A percentile compares a stretch with the other conserved stretches of the same genome.
These are phyloP conservation scores for Rosa chinensis DNA, from an alignment of 306 rosid species.

Conservation along the genomic window DNA sequence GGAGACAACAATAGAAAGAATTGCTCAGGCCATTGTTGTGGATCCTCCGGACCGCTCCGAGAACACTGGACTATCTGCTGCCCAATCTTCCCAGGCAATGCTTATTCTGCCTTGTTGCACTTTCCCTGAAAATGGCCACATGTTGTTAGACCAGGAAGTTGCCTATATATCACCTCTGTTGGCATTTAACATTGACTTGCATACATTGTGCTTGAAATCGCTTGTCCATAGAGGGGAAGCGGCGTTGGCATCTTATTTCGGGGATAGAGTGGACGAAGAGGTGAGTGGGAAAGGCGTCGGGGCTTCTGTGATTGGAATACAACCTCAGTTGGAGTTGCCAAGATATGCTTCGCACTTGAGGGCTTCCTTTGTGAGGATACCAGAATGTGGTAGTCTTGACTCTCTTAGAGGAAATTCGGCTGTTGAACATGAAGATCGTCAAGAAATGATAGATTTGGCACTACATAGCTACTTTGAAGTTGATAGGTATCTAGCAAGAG, in stretches of 20 bases:
- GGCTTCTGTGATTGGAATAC: constrained; percentile 43
- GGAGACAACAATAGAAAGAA: constrained; percentile 49
- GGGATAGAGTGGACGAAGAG: constrained; percentile 44
- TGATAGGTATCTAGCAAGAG: constrained; percentile 71
- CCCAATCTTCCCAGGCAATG: constrained; percentile 44
- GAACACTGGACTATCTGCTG: constrained; percentile 26
- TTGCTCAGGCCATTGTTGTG: constrained; percentile 73
- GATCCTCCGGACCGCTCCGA: constrained; percentile 58
- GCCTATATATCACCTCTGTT: constrained; percentile 76
- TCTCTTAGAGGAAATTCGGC: constrained; percentile 59
- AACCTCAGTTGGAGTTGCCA: constrained; percentile 51
- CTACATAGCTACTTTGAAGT: constrained; percentile 76
- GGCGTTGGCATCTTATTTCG: constrained; percentile 56
- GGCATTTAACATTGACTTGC: constrained; percentile 83
- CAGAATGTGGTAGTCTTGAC: constrained; percentile 72
- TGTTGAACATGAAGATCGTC: constrained; percentile 68
- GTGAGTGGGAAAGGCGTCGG: constrained; percentile 25
- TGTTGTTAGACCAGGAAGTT: constrained; percentile 35
- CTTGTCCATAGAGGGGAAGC: constrained; percentile 60
- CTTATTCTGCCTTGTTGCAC: constrained; percentile 62
- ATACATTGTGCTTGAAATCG: constrained; percentile 66
- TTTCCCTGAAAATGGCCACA: constrained; percentile 39
- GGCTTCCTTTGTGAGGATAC: constrained; percentile 83
- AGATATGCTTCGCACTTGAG: constrained; percentile 76
- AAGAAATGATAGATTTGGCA: constrained; percentile 74